These are phyloP conservation scores for Colletotrichum paranaense DNA, from an alignment of 2,329 filamentous ascomycete genomes.

Conservation along the genomic window DNA sequence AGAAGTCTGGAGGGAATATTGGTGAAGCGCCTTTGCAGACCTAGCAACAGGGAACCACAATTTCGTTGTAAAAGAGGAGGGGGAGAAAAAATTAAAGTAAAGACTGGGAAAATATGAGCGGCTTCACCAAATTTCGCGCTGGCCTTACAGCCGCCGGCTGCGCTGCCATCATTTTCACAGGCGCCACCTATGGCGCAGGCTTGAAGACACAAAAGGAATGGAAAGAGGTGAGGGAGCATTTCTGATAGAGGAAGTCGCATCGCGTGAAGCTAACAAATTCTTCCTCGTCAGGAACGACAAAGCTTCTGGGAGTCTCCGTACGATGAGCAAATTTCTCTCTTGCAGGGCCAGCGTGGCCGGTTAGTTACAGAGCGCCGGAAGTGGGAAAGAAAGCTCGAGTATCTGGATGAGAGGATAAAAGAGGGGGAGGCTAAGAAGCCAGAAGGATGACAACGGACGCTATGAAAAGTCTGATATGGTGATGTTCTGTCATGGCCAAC, in stretches of 20 bases:
- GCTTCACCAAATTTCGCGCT: constrained; percentile 39
- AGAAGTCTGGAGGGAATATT: constrained; percentile 43
- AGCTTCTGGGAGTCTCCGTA: constrained; percentile 51
- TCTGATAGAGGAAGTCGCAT: background rate
- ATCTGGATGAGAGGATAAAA: constrained; percentile 51
- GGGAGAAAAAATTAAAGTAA: constrained; percentile 18
- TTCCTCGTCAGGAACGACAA: constrained; percentile 42
- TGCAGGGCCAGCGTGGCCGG: constrained; percentile 54
- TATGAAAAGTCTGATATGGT: background rate
- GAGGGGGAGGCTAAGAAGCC: constrained; percentile 46
- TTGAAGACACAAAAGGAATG: constrained; percentile 61
- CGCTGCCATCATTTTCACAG: constrained; percentile 58
- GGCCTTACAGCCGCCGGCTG: constrained; percentile 53
- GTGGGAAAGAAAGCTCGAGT: constrained; percentile 55
- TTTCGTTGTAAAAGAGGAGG: constrained; percentile 31
- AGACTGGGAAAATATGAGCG: constrained; percentile 12
- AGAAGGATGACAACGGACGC: background rate
- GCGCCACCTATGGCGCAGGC: constrained; percentile 60
- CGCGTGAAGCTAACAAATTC: background rate
- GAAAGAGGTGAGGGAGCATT: constrained; percentile 49
- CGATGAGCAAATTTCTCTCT: constrained; percentile 57
- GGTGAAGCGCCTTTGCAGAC: constrained; percentile 35
- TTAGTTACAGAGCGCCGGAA: constrained; percentile 51
- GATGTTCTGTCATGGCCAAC: background rate
- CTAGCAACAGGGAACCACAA: background rate